Evolutionary conservation across 225 moss, liverwort and hornwort genomes (phyloP), one percentile per base, ranked within the genome.

Genomic region (Polytrichum commune): DNA sequence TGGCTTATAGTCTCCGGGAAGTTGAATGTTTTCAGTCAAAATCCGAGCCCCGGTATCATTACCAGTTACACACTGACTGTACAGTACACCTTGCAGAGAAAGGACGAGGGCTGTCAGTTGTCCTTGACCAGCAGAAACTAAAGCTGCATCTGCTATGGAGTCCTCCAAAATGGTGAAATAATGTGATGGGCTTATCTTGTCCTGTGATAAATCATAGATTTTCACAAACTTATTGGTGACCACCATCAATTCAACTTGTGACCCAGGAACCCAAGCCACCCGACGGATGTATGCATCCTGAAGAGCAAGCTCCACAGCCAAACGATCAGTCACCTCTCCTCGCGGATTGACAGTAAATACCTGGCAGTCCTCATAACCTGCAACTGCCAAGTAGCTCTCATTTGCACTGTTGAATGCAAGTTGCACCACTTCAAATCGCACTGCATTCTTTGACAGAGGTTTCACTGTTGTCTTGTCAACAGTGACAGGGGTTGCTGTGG

Each of bases 401-500:
- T 99, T 95, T 16, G 90, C 90, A 73, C 83, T 75, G 74, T 99
- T 99, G 58, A 99, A 99, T 29, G 73, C 78, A 72, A 99, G 93
- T 67, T 99, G 98, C 69, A 99, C 98, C 76, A 99, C 80, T 73
- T 99, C 98, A 79, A 99, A 99, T 58, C 95, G 90, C 32, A 99
- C 93, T 66, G 83, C 91, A 79, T 99, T 99, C 89, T 95, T 99
- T 35, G 98, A 99, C 62, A 98, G 80, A 53, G 98, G 95, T 69
- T 99, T 99, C 3, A 95, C 95, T 29, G 95, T 99, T 55, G 98
- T 92, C 75, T 99, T 99, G 73, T 99, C 98, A 75, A 99, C 90
- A 70, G 98, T 95, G 58, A 99, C 93, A 27, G 93, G 87, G 38
- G 91, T 91, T 54, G 95, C 85, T 72, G 98, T 93, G 38, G 98